phyloP scores from a whole-genome alignment of 805 yeast species.

The Vanderwaltozyma tropicalis region DNA sequence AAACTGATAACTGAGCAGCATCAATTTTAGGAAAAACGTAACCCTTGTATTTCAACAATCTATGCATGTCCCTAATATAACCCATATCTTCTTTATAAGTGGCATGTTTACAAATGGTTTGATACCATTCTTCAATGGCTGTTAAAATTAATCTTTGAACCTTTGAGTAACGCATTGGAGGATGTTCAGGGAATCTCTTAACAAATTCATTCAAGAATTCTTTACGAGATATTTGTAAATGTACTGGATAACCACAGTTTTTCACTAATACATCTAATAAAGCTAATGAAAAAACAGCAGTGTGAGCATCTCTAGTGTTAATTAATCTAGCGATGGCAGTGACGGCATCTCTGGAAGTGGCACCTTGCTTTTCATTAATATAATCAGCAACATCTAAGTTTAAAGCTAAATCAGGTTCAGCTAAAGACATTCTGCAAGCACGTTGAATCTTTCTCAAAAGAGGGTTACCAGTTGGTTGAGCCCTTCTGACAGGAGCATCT shows the following conservation, averaged over 20 bases:
- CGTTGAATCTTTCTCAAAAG: slow-evolving; percentile 43
- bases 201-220: slow-evolving; percentile 92
- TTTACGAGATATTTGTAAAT: slow-evolving; percentile 86
- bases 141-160: slow-evolving; percentile 79
- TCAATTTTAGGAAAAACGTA: slow-evolving; percentile 87
- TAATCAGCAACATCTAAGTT: slow-evolving; percentile 90
- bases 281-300: slow-evolving; percentile 72
- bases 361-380: slow-evolving; percentile 86
- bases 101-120: slow-evolving; percentile 83
- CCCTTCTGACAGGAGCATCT: slow-evolving; percentile 27
- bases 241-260: slow-evolving; percentile 97
- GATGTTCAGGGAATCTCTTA: slow-evolving; percentile 86
- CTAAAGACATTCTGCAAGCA: slow-evolving; percentile 74
- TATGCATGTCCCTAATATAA: slow-evolving; percentile 90
- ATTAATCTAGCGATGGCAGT: slow-evolving; percentile 71
- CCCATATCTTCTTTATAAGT: slow-evolving; percentile 87
- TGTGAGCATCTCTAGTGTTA: slow-evolving; percentile 74
- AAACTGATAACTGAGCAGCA: slow-evolving; percentile 83
- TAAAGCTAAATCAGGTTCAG: slow-evolving; percentile 79
- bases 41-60: slow-evolving; percentile 80
- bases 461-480: slow-evolving; percentile 24
- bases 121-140: slow-evolving; percentile 94
- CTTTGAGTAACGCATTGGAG: slow-evolving; percentile 74
- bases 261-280: slow-evolving; percentile 83
- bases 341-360: slow-evolving; percentile 86